Percentiles rank a stretch among this genome's conserved stretches.
These are phyloP conservation scores for Aspergillus fijiensis DNA, from an alignment of 2,329 filamentous ascomycete species.

Conservation along the genomic window DNA sequence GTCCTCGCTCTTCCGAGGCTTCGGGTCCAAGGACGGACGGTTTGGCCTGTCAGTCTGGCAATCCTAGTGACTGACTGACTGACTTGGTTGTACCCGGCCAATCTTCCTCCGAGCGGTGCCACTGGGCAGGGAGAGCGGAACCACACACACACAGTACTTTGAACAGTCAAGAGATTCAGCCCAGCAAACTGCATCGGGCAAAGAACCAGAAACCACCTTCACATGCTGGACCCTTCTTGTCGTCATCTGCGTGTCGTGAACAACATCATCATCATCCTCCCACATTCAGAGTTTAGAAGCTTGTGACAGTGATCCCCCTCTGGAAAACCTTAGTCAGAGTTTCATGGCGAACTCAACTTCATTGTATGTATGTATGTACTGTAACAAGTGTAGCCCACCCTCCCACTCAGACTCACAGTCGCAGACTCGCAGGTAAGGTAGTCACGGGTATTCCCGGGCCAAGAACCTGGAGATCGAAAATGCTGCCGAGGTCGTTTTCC, in stretches of 20 bases:
- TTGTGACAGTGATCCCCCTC: not conserved
- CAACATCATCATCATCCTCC: not conserved
- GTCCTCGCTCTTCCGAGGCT: not conserved
- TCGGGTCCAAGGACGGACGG: not conserved
- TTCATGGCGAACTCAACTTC: not conserved
- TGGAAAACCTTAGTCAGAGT: not conserved
- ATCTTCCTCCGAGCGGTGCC: conserved; percentile 1
- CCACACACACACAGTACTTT: not conserved
- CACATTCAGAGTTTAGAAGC: not conserved
- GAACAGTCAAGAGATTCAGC: not conserved
- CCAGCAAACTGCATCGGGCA: not conserved
- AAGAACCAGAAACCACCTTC: conserved; percentile 4
- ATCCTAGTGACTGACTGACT: not conserved
- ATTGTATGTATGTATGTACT: not conserved
- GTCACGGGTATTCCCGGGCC: conserved; percentile 13
- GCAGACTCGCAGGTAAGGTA: no score
- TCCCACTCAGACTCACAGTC: no score
- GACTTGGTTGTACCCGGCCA: not conserved
- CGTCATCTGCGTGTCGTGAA: conserved; percentile 5
- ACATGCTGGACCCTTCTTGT: conserved; percentile 13
- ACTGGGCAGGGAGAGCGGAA: conserved; percentile 7
- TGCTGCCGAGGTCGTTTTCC: conserved; percentile 15
- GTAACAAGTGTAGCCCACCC: not conserved
- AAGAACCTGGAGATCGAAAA: conserved; percentile 10
- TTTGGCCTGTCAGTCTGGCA: not conserved